Percentiles rank a stretch among this genome's conserved stretches.
phyloP scores from a whole-genome alignment of 257 asterid genomes.

The Marsdenia floribunda region DNA sequence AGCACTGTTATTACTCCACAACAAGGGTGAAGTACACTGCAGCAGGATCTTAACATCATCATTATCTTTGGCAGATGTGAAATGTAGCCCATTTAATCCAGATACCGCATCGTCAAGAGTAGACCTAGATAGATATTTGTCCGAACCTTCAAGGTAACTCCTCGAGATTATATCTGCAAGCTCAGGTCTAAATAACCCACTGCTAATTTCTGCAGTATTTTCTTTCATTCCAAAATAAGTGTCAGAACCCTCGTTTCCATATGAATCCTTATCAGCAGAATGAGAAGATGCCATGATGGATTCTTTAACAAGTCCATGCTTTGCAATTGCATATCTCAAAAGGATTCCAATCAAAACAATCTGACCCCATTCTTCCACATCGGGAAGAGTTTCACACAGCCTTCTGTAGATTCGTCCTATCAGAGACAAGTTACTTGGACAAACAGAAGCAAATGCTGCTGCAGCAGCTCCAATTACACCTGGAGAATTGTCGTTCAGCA shows the following conservation, averaged over 20 bases:
- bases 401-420: conserved; percentile 76
- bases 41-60: conserved; percentile 74
- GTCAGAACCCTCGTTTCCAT: conserved; percentile 39
- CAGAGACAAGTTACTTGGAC: conserved; percentile 76
- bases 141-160: conserved; percentile 96
- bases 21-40: conserved; percentile 81
- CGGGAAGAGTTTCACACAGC: conserved; percentile 91
- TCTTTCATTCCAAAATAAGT: conserved; percentile 31
- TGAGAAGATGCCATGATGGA: conserved; percentile 60
- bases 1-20: conserved; percentile 90
- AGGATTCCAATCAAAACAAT: conserved; percentile 79
- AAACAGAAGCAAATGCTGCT: conserved; percentile 80
- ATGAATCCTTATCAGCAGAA: conserved; percentile 30
- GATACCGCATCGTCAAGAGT: conserved; percentile 38
- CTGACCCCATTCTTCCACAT: conserved; percentile 99
- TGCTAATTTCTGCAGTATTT: conserved; percentile 26
- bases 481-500: conserved; percentile 87
- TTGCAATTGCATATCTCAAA: conserved; percentile 79
- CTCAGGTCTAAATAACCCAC: conserved; percentile 41
- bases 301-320: conserved; percentile 84
- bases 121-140: conserved; percentile 65
- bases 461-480: conserved; percentile 99
- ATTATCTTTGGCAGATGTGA: conserved; percentile 74
- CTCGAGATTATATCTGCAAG: conserved; percentile 57
- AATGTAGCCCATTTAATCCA: conserved; percentile 39